Conservation (phyloP, 805 yeast species). For the Candida endomychidarum region DNA sequence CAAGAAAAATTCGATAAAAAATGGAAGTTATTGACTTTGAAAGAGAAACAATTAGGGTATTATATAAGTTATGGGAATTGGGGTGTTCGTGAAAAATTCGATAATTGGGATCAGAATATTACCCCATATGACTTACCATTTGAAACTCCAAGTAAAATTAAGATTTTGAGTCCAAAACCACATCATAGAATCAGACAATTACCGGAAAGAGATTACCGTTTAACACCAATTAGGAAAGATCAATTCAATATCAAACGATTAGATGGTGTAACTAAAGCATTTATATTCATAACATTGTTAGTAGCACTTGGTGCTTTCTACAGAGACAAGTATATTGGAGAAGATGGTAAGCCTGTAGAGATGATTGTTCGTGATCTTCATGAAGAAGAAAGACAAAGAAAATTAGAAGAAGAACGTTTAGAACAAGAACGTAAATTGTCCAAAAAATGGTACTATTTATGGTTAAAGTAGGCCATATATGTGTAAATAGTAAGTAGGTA, state of each 20-base stretch:
- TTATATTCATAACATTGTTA: slow-evolving; percentile 49
- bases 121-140: slow-evolving; percentile 64
- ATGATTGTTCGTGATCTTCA: slow-evolving; percentile 39
- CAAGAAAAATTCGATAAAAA: slow-evolving; percentile 49
- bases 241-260: slow-evolving; percentile 49
- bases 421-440: slow-evolving; percentile 16
- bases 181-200: slow-evolving; percentile 31
- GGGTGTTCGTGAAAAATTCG: slow-evolving; percentile 65
- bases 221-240: slow-evolving; percentile 43
- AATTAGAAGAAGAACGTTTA: slow-evolving; percentile 17
- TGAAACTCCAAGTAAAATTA: slow-evolving; percentile 13
- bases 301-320: slow-evolving; percentile 52
- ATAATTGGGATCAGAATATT: slow-evolving; percentile 39
- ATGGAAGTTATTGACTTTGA: slow-evolving; percentile 53
- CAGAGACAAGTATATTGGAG: slow-evolving; percentile 54
- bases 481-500: too few relatives aligned
- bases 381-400: slow-evolving; percentile 26
- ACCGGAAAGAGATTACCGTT: slow-evolving; percentile 41
- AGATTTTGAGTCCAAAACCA: slow-evolving; percentile 24
- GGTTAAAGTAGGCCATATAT: slow-evolving; percentile 41
- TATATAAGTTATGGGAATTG: slow-evolving; percentile 68
- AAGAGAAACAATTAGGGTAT: slow-evolving; percentile 57
- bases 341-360: slow-evolving; percentile 42
- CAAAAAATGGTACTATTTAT: slow-evolving; percentile 53
- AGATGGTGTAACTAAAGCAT: slow-evolving; percentile 57